Evolutionary conservation across 345 rosid genomes (phyloP).

Genomic region (Jatropha curcas): DNA sequence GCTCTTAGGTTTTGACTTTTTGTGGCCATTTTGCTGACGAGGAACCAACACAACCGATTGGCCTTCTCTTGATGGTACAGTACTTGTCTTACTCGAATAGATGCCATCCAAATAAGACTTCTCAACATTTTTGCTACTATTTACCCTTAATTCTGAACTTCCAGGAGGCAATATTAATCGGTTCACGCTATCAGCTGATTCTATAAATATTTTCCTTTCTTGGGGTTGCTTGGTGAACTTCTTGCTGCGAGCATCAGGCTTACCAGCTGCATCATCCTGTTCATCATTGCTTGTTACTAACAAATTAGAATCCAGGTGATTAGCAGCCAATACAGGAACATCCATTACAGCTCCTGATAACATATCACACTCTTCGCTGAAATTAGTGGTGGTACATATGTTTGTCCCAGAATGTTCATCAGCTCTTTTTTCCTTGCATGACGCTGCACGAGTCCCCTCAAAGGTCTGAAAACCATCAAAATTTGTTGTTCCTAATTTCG

Average conservation of each 20-base stretch:
- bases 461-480: slow-evolving; percentile 5
- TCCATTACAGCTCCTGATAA: slow-evolving; percentile 9
- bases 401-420: slow-evolving; percentile 1
- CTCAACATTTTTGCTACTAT: neutral
- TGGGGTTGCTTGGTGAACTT: neutral
- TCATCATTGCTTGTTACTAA: neutral
- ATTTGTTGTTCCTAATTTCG: neutral
- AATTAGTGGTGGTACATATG: neutral
- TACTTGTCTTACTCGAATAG: neutral
- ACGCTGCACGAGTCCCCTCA: neutral
- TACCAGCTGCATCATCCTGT: neutral
- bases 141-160: slow-evolving; percentile 2
- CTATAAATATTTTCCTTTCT: slow-evolving; percentile 5
- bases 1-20: slow-evolving; percentile 3
- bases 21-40: neutral
- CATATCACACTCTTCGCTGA: neutral
- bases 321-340: slow-evolving; percentile 17
- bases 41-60: neutral
- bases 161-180: neutral
- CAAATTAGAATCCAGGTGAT: slow-evolving; percentile 17
- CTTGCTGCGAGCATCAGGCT: slow-evolving; percentile 3
- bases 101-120: neutral
- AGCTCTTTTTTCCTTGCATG: neutral
- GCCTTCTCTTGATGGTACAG: slow-evolving; percentile 1
- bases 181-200: neutral